Evolutionary conservation across 345 rosid species (phyloP).

Genomic region (Moricandia arvensis): DNA sequence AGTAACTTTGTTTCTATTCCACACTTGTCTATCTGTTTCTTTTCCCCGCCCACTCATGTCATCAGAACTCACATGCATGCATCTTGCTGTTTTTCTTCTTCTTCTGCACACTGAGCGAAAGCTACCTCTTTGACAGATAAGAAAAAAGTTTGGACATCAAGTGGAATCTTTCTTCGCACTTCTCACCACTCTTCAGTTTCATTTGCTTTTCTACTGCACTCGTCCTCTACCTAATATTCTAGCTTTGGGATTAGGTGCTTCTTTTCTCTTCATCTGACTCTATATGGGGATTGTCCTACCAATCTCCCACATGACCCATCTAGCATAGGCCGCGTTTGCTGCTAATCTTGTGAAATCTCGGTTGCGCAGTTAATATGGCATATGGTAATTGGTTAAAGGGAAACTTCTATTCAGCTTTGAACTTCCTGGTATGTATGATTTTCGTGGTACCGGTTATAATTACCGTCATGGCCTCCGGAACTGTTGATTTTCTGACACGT

Average conservation of each 20-base stretch:
- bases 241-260: constrained; percentile 81
- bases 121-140: constrained; percentile 51
- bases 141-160: constrained; percentile 74
- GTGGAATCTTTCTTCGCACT: constrained; percentile 89
- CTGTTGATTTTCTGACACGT: constrained; percentile 3
- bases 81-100: not conserved
- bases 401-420: constrained; percentile 54
- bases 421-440: constrained; percentile 56
- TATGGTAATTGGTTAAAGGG: constrained; percentile 76
- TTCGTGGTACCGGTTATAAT: not conserved
- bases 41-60: no score
- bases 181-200: constrained; percentile 83
- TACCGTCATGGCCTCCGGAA: not conserved
- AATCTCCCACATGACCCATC: constrained; percentile 3
- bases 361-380: constrained; percentile 71
- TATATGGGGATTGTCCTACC: not conserved
- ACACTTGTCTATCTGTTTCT: constrained; percentile 29
- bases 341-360: constrained; percentile 27
- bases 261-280: constrained; percentile 16
- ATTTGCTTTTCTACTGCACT: constrained; percentile 36
- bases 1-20: not conserved
- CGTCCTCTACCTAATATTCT: constrained; percentile 89
- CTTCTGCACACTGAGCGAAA: not conserved
- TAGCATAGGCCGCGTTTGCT: not conserved
- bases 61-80: no score